A percentile compares a stretch with the other conserved stretches of the same genome.
Conservation (phyloP, 2,329 filamentous ascomycete genomes). For the Tolypocladium tropicale region DNA sequence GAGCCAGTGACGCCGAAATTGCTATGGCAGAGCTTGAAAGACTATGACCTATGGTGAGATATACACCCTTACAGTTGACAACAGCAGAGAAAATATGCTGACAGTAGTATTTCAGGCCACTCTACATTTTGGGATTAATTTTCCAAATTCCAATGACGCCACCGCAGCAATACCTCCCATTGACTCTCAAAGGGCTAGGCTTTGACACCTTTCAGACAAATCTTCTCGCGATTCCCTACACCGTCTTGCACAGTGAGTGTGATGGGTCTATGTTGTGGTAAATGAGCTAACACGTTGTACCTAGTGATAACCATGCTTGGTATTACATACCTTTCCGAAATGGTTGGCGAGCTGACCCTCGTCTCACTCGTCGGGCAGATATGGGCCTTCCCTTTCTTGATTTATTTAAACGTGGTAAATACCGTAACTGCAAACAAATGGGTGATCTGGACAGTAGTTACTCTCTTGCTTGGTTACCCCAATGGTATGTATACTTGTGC, state of each 20-base stretch:
- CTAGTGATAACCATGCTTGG: slow-evolving; percentile 6
- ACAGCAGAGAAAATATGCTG: too few relatives aligned
- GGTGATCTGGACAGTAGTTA: slow-evolving; percentile 23
- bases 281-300: neutral
- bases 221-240: slow-evolving; percentile 33
- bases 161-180: slow-evolving; percentile 31
- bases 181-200: slow-evolving; percentile 28
- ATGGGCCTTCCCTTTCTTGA: slow-evolving; percentile 42
- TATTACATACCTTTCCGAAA: slow-evolving; percentile 5
- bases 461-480: slow-evolving; percentile 27
- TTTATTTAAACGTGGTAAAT: slow-evolving; percentile 29
- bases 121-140: slow-evolving; percentile 32
- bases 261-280: accelerated
- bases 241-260: neutral
- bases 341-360: slow-evolving; percentile 12
- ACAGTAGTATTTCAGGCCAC: neutral
- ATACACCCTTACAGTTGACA: too few relatives aligned
- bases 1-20: slow-evolving; percentile 30
- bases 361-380: slow-evolving; percentile 31
- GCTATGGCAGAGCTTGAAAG: slow-evolving; percentile 40
- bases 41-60: slow-evolving; percentile 48
- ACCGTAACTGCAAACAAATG: slow-evolving; percentile 16
- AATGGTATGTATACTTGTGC: slow-evolving; percentile 19
- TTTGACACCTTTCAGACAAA: slow-evolving; percentile 33
- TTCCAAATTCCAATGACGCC: slow-evolving; percentile 28